Evolutionary conservation across 257 asterid species (phyloP).

Genomic region (Scutellaria baicalensis): DNA sequence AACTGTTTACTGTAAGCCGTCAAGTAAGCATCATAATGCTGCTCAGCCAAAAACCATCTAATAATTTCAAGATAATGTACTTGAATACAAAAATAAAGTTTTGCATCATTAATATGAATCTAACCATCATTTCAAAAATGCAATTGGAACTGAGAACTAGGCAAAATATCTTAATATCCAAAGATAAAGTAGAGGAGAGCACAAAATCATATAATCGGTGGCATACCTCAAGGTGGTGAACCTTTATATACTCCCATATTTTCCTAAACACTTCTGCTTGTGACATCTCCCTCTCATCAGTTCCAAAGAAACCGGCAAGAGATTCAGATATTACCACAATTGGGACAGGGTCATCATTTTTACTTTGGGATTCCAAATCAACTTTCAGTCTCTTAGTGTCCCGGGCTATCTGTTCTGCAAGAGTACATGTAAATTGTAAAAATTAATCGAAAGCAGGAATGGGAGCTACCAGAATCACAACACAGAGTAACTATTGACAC

Average conservation of each 20-base stretch:
- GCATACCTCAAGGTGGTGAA: constrained; percentile 10
- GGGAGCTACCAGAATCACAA: neutral
- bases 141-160: too few species aligned
- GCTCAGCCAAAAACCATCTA: too few species aligned
- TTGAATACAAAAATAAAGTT: too few species aligned
- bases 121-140: too few species aligned
- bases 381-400: constrained; percentile 39
- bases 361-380: constrained; percentile 48
- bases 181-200: neutral
- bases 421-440: neutral
- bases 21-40: too few species aligned
- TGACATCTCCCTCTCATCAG: constrained; percentile 55
- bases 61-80: too few species aligned
- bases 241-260: constrained; percentile 67
- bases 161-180: neutral
- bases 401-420: constrained; percentile 42
- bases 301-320: constrained; percentile 58
- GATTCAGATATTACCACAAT: constrained; percentile 58
- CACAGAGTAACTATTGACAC: neutral
- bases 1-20: too few species aligned
- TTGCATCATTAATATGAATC: too few species aligned
- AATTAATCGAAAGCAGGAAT: neutral
- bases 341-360: constrained; percentile 36
- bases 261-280: constrained; percentile 60
- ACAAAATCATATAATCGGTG: neutral